Evolutionary conservation across 2,329 filamentous ascomycete species (phyloP).

Genomic region (Geosmithia morbida): DNA sequence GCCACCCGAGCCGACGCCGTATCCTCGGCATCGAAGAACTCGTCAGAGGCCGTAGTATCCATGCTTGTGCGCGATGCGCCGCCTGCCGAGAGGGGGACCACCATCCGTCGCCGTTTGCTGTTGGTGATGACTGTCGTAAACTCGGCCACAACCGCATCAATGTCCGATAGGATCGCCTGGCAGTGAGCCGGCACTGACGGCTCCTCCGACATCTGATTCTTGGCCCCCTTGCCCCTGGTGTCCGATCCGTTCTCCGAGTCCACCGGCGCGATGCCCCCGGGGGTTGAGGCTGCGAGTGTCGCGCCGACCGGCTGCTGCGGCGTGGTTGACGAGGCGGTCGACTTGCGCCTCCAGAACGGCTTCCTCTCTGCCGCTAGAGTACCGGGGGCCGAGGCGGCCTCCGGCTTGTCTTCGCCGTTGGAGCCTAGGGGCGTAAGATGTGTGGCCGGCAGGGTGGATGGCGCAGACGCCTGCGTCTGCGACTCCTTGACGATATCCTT

Average conservation of each 20-base stretch:
- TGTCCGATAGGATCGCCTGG: constrained; percentile 65
- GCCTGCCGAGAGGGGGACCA: constrained; percentile 32
- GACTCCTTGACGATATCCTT: constrained; percentile 52
- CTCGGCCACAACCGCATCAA: constrained; percentile 71
- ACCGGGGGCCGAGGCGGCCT: constrained; percentile 33
- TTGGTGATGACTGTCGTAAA: constrained; percentile 65
- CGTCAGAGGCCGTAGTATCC: constrained; percentile 68
- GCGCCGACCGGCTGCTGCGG: constrained; percentile 22
- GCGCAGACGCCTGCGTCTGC: constrained; percentile 12
- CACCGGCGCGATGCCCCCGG: constrained; percentile 17
- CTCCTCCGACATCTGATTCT: constrained; percentile 38
- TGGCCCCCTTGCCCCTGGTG: constrained; percentile 10
- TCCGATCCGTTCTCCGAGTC: constrained; percentile 5
- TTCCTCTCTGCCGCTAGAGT: constrained; percentile 39
- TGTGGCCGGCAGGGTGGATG: no score
- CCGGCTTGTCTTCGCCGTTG: constrained; percentile 29
- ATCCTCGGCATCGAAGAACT: constrained; percentile 86
- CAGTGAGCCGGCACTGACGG: constrained; percentile 68
- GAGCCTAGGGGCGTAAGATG: constrained; percentile 25
- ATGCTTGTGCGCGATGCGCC: constrained; percentile 46
- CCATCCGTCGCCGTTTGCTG: constrained; percentile 62
- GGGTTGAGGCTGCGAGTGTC: constrained; percentile 25
- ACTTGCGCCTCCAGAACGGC: constrained; percentile 87
- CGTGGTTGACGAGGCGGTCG: constrained; percentile 30
- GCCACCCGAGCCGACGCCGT: constrained; percentile 48